Percentiles rank a stretch among this genome's conserved stretches.
These are phyloP conservation scores for Mycosphaerelloides madeirae DNA, from an alignment of 2,329 filamentous ascomycete genomes.

Conservation along the genomic window DNA sequence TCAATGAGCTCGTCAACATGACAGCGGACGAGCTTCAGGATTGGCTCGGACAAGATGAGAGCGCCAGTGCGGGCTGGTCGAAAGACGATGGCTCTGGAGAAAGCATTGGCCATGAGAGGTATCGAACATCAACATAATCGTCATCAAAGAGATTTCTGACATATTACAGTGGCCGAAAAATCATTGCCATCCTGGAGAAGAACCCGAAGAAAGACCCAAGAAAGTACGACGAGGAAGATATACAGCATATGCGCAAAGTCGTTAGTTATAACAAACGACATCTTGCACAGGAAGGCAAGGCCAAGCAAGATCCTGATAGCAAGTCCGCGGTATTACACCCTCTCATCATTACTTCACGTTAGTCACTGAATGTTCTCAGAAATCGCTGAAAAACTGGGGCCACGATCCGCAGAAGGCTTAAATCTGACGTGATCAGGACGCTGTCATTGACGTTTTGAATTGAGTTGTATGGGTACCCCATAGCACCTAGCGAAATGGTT, in stretches of 20 bases:
- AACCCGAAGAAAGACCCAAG: slow-evolving; percentile 56
- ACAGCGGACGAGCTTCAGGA: slow-evolving; percentile 54
- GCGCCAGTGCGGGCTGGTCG: slow-evolving; percentile 55
- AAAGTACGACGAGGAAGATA: slow-evolving; percentile 53
- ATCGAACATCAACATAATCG: slow-evolving; percentile 2
- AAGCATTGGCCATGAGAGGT: slow-evolving; percentile 59
- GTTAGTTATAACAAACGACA: slow-evolving; percentile 64
- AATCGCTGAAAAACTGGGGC: not conserved
- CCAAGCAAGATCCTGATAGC: slow-evolving; percentile 53
- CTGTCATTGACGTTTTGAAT: no score
- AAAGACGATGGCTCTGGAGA: slow-evolving; percentile 57
- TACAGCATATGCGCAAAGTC: slow-evolving; percentile 49
- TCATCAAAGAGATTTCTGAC: not conserved
- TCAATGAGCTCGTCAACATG: slow-evolving; percentile 66
- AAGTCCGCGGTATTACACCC: slow-evolving; percentile 42
- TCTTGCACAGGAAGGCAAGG: slow-evolving; percentile 58
- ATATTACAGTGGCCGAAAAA: slow-evolving; percentile 53
- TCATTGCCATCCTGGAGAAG: slow-evolving; percentile 58
- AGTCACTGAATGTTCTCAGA: not conserved
- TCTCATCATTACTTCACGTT: not conserved
- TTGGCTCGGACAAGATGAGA: slow-evolving; percentile 59
- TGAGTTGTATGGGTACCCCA: no score
- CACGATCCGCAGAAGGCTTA: slow-evolving; percentile 1
- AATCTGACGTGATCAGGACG: not conserved
- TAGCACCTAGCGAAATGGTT: no score